These are phyloP conservation scores for Nakazawaea laoshanensis DNA, from an alignment of 805 yeast genomes.

Conservation along the genomic window DNA sequence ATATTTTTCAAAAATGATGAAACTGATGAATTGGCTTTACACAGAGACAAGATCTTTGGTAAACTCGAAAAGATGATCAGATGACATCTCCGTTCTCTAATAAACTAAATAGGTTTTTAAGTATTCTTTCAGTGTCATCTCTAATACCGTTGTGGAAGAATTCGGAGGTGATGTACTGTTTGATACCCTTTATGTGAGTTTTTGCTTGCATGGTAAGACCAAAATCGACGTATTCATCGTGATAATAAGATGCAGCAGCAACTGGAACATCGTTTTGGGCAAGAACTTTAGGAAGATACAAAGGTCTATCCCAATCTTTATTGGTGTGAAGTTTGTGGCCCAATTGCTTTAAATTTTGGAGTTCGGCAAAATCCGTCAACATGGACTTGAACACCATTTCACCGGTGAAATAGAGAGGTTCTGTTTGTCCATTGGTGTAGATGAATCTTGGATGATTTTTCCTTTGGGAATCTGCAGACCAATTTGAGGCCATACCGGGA, in stretches of 20 bases:
- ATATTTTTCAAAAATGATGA: conserved; percentile 48
- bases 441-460: conserved; percentile 8
- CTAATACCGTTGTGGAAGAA: conserved; percentile 44
- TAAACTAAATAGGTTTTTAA: conserved; percentile 30
- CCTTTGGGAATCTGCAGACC: conserved; percentile 41
- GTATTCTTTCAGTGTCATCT: conserved; percentile 28
- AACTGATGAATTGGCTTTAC: conserved; percentile 53
- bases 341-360: conserved; percentile 28
- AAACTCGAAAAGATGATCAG: conserved; percentile 44
- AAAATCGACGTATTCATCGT: conserved; percentile 47
- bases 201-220: conserved; percentile 29
- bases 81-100: conserved; percentile 32
- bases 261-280: conserved; percentile 23
- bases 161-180: conserved; percentile 37
- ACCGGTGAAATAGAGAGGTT: conserved; percentile 43
- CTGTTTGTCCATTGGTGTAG: conserved; percentile 13
- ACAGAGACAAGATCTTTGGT: conserved; percentile 56
- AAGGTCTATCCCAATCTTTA: conserved; percentile 16
- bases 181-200: conserved; percentile 24
- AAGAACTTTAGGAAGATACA: conserved; percentile 19
- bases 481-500: conserved; percentile 28
- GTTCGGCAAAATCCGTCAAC: conserved; percentile 38
- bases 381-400: conserved; percentile 48
- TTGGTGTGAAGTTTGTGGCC: conserved; percentile 27
- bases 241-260: conserved; percentile 39